Percentiles rank a stretch among this genome's conserved stretches.
These are phyloP conservation scores for Scenedesmus sp. DNA, from an alignment of 163 green algal genomes.

Conservation along the genomic window DNA sequence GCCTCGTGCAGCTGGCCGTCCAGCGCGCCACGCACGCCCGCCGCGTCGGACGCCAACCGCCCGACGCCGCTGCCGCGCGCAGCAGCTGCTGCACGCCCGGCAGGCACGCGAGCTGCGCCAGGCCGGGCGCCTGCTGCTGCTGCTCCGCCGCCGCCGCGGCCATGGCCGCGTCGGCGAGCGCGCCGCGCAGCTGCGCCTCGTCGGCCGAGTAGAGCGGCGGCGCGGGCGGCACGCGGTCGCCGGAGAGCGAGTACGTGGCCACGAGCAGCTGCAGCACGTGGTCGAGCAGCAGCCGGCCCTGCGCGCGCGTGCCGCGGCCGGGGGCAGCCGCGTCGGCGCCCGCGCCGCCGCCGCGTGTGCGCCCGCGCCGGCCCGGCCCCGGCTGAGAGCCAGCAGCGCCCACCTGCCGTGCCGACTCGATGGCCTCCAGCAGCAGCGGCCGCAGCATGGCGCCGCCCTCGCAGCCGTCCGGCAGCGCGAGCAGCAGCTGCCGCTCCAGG, in stretches of 20 bases:
- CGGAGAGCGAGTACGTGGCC: slow-evolving; percentile 31
- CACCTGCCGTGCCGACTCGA: slow-evolving; percentile 24
- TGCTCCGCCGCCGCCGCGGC: not conserved
- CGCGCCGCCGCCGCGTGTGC: too few relatives aligned
- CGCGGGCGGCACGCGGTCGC: slow-evolving; percentile 29
- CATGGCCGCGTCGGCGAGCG: slow-evolving; percentile 28
- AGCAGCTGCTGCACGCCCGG: too few relatives aligned
- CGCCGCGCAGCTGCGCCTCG: slow-evolving; percentile 19
- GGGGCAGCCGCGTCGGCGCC: too few relatives aligned
- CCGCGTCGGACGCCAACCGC: slow-evolving; percentile 46
- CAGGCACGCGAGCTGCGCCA: not conserved
- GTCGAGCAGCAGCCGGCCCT: slow-evolving; percentile 19
- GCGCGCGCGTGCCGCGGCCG: too few relatives aligned
- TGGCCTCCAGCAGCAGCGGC: slow-evolving; percentile 48
- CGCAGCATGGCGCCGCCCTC: slow-evolving; percentile 27
- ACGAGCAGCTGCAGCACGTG: slow-evolving; percentile 42
- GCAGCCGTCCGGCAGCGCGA: slow-evolving; percentile 41
- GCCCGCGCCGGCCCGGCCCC: too few relatives aligned
- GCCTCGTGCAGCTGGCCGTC: slow-evolving; percentile 9
- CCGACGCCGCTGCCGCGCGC: too few relatives aligned
- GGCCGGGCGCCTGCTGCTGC: slow-evolving; percentile 13
- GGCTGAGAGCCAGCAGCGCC: too few relatives aligned
- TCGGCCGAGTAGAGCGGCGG: slow-evolving; percentile 34
- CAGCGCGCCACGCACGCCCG: slow-evolving; percentile 39
- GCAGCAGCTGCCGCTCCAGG: slow-evolving; percentile 56